Base-by-base conservation (phyloP, 441 rosid genomes). In the Kokia cookei region DNA sequence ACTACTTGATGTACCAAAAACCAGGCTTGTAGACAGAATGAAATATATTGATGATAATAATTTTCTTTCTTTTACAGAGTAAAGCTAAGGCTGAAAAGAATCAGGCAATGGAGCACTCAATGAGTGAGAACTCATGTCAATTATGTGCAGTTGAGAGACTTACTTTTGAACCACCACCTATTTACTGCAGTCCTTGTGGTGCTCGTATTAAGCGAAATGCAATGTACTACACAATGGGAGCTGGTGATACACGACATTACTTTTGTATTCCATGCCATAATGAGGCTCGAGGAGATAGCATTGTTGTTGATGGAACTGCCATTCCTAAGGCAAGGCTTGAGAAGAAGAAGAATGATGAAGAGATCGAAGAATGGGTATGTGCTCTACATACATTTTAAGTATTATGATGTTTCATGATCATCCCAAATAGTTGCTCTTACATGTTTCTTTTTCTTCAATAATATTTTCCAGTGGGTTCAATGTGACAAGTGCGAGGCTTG, bases 121-220 rank as follows among this genome's bases (percentile, higher is more conserved):
- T 96, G 99, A 96, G 97, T 86, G 99, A 96, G 85, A 96, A 96
- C 82, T 96, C 98, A 63, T 96, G 99, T 84, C 98, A 96, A 80
- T 79, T 96, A 77, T 96, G 99, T 89, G 98, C 98, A 42, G 99
- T 94, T 78, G 99, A 96, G 88, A 93, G 91, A 89, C 99, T 96
- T 79, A 90, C 98, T 78, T 96, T 96, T 87, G 99, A 96, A 82
- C 99, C 99, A 40, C 98, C 99, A 35, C 99, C 99, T 66, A 90
- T 94, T 71, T 96, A 96, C 75, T 96, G 99, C 84, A 79, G 98
- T 10, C 91, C 93, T 35, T 96, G 99, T 75, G 98, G 99, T 77
- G 92, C 93, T 77, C 98, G 98, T 71, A 91, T 96, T 75, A 96
- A 94, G 88, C 91, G 98, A 77, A 96, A 96, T 83, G 98, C 98